Evolutionary conservation across 2,329 filamentous ascomycete species (phyloP).

Genomic region (Aspergillus latus): DNA sequence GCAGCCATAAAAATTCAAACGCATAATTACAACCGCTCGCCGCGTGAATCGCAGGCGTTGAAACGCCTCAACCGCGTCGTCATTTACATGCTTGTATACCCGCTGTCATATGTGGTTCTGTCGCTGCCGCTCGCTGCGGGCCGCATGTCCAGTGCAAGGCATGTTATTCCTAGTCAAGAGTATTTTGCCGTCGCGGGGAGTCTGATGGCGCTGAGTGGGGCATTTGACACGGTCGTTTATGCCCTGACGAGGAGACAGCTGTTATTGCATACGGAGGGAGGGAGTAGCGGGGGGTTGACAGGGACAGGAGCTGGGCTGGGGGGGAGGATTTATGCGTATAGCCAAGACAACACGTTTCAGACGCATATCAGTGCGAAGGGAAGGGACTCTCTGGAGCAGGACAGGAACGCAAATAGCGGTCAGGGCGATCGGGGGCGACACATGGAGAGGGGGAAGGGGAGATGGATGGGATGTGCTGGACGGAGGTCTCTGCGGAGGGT

Average conservation of each 20-base stretch:
- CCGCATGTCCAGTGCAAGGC: conserved; percentile 41
- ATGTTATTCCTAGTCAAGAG: conserved; percentile 33
- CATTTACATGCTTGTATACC: conserved; percentile 48
- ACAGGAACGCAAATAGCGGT: not conserved
- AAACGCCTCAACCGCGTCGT: conserved; percentile 42
- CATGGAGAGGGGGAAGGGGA: not conserved
- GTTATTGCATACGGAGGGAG: conserved; percentile 49
- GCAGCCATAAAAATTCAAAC: conserved; percentile 18
- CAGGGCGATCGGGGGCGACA: not conserved
- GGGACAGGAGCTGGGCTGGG: too few species aligned
- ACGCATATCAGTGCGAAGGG: too few species aligned
- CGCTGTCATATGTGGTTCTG: conserved; percentile 56
- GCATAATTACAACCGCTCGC: conserved; percentile 23
- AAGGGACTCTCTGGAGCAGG: not conserved
- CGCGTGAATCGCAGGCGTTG: conserved; percentile 32
- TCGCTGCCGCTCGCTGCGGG: conserved; percentile 62
- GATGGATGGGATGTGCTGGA: not conserved
- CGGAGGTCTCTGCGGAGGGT: not conserved
- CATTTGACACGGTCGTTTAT: conserved; percentile 60
- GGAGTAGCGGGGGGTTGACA: not conserved
- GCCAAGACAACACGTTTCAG: too few species aligned
- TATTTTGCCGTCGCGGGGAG: conserved; percentile 54
- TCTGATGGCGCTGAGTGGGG: conserved; percentile 57
- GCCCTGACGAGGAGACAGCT: conserved; percentile 58
- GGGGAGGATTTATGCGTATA: too few species aligned